Evolutionary conservation across 2,329 filamentous ascomycete species (phyloP).

Genomic region (Aciculosporium take): DNA sequence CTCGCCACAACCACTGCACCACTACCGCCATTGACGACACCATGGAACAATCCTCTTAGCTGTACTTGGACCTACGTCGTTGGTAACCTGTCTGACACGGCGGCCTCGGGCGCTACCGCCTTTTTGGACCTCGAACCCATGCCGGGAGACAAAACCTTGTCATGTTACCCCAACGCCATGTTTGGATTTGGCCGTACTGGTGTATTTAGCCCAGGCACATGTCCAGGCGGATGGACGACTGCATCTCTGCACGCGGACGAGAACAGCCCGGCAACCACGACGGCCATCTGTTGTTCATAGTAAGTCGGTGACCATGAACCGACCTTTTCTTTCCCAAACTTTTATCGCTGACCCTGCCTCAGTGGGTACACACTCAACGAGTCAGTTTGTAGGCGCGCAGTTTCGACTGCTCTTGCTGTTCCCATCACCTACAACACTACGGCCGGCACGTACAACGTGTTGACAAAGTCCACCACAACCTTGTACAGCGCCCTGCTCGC

Average conservation of each 20-base stretch:
- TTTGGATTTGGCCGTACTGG: conserved; percentile 22
- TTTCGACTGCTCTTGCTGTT: conserved; percentile 22
- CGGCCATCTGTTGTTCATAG: conserved; percentile 27
- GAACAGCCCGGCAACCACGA: conserved; percentile 14
- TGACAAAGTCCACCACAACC: conserved; percentile 23
- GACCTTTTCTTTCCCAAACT: neutral
- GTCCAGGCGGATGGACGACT: conserved; percentile 26
- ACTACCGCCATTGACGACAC: conserved; percentile 24
- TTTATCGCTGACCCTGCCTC: neutral
- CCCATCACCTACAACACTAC: conserved; percentile 23
- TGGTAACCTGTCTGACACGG: conserved; percentile 12
- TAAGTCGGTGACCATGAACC: conserved; percentile 13
- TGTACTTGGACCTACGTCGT: conserved; percentile 27
- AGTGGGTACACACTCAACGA: conserved; percentile 23
- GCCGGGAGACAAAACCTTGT: conserved; percentile 21
- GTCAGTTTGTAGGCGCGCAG: conserved; percentile 20
- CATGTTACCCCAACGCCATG: conserved; percentile 28
- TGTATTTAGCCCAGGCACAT: conserved; percentile 26
- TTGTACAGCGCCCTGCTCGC: conserved; percentile 23
- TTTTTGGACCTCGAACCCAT: conserved; percentile 24
- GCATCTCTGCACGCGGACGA: conserved; percentile 19
- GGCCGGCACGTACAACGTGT: conserved; percentile 20
- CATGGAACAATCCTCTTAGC: conserved; percentile 20
- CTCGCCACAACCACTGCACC: conserved; percentile 7
- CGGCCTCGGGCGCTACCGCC: conserved; percentile 17